phyloP scores from a whole-genome alignment of 176 grass and related monocot genomes.

The Raddia distichophylla region DNA sequence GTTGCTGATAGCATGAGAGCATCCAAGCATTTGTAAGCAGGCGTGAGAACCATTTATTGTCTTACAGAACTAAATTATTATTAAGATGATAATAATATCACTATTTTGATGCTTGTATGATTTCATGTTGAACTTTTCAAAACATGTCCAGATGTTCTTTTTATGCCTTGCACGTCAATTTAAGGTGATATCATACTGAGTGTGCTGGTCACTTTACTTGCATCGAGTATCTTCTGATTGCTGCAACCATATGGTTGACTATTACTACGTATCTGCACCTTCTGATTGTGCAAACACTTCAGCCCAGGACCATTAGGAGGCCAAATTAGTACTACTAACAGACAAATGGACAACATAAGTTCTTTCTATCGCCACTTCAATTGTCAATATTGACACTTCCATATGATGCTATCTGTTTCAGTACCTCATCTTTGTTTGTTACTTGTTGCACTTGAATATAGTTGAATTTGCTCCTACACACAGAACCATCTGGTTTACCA shows the following conservation, averaged over 20 bases:
- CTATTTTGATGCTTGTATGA: conserved; percentile 26
- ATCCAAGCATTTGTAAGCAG: not conserved
- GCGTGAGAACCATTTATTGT: not conserved
- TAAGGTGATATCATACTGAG: not conserved
- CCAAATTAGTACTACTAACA: not conserved
- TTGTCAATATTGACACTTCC: not conserved
- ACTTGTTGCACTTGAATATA: not conserved
- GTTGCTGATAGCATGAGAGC: not conserved
- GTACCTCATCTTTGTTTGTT: not conserved
- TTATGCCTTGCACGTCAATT: not conserved
- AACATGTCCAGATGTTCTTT: conserved; percentile 1
- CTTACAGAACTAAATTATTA: not conserved
- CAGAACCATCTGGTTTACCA: not conserved
- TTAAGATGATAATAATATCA: not conserved
- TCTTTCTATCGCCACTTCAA: not conserved
- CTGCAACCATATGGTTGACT: too few relatives aligned
- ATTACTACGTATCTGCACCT: too few relatives aligned
- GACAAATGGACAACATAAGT: not conserved
- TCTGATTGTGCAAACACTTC: not conserved
- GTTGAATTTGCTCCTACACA: not conserved
- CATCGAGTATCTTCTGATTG: too few relatives aligned
- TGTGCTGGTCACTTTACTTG: not conserved
- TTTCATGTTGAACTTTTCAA: not conserved
- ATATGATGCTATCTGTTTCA: not conserved
- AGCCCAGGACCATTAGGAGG: not conserved